These are phyloP conservation scores for Phaffomyces opuntiae DNA, from an alignment of 805 yeast species.

Conservation along the genomic window DNA sequence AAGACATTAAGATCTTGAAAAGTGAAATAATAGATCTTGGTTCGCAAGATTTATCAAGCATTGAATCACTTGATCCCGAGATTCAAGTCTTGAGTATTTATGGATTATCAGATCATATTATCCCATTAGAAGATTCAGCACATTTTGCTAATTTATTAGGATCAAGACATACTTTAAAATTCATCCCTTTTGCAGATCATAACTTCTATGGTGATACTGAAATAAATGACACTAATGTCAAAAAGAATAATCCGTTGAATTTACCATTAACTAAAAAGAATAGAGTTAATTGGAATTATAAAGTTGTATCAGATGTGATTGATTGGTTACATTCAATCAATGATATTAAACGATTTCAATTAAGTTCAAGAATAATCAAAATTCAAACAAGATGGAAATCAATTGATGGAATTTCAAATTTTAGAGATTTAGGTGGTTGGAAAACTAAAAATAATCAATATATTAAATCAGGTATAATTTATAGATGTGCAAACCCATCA, in stretches of 20 bases:
- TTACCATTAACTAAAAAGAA: constrained; percentile 39
- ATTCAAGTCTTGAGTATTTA: constrained; percentile 59
- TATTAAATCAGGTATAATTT: constrained; percentile 49
- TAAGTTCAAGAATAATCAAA: constrained; percentile 29
- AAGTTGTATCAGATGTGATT: constrained; percentile 42
- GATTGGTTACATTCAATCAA: constrained; percentile 41
- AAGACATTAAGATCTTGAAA: constrained; percentile 34
- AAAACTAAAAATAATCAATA: constrained; percentile 29
- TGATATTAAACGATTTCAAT: constrained; percentile 48
- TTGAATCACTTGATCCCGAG: constrained; percentile 36
- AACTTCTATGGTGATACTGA: constrained; percentile 55
- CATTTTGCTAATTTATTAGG: constrained; percentile 50
- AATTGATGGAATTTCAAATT: constrained; percentile 64
- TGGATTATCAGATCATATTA: constrained; percentile 60
- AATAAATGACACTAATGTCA: constrained; percentile 28
- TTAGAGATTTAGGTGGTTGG: constrained; percentile 81
- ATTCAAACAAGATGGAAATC: constrained; percentile 49
- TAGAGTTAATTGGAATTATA: constrained; percentile 50
- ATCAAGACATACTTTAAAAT: constrained; percentile 46
- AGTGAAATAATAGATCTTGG: constrained; percentile 48
- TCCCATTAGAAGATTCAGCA: constrained; percentile 59
- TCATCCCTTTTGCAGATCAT: constrained; percentile 73
- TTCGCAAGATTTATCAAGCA: constrained; percentile 35
- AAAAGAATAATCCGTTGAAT: constrained; percentile 26
- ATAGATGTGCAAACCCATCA: constrained; percentile 57